Conservation (phyloP, 257 asterid genomes). For the Scutellaria minor region DNA sequence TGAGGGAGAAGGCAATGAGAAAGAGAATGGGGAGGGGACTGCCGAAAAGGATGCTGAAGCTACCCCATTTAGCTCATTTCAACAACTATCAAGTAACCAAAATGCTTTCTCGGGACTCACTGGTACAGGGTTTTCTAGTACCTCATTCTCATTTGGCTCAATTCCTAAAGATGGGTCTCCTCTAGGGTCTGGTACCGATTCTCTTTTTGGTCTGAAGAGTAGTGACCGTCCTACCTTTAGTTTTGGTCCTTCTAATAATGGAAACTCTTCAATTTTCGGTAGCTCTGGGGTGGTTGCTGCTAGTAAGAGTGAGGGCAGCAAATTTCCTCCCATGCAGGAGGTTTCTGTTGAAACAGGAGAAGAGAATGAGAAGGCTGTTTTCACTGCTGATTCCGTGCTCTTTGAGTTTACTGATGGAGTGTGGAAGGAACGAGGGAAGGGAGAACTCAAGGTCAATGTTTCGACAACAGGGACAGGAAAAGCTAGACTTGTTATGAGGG, state of each 20-base stretch:
- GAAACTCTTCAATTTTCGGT: constrained; percentile 54
- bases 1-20: constrained; percentile 41
- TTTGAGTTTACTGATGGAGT: constrained; percentile 69
- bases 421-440: constrained; percentile 97
- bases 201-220: no score
- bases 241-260: constrained; percentile 54
- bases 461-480: constrained; percentile 57
- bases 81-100: constrained; percentile 74
- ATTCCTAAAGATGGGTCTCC: constrained; percentile 54
- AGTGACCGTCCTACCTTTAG: constrained; percentile 37
- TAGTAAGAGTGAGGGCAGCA: constrained; percentile 50
- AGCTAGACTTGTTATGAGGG: constrained; percentile 89
- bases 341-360: constrained; percentile 75
- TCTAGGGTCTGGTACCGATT: constrained; percentile 16
- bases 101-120: constrained; percentile 90
- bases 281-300: constrained; percentile 40
- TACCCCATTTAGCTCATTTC: constrained; percentile 75
- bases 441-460: constrained; percentile 80
- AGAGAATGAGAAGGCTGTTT: constrained; percentile 71
- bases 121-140: constrained; percentile 82
- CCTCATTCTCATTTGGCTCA: constrained; percentile 82
- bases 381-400: constrained; percentile 72
- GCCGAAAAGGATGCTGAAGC: constrained; percentile 54
- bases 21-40: constrained; percentile 39
- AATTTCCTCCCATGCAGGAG: constrained; percentile 62